A percentile compares a stretch with the other conserved stretches of the same genome.
Evolutionary conservation across 805 yeast genomes (phyloP).

Genomic region (Candida namnaoensis): DNA sequence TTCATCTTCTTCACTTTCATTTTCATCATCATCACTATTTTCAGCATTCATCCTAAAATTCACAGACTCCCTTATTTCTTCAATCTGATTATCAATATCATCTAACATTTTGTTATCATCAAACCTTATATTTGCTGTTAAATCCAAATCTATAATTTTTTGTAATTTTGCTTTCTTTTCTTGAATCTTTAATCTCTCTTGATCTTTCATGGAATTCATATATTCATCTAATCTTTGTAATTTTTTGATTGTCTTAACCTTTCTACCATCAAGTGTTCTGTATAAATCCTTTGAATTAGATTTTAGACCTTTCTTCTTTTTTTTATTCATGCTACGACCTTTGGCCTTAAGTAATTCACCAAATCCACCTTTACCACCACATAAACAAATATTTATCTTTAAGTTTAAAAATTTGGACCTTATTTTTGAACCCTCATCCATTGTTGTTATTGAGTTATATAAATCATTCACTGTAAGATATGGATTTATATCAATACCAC

Average conservation of each 20-base stretch:
- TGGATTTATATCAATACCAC: slow-evolving; percentile 6
- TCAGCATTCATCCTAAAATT: slow-evolving; percentile 4
- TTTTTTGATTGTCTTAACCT: slow-evolving; percentile 25
- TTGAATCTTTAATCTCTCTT: slow-evolving; percentile 12
- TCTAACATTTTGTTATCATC: slow-evolving; percentile 29
- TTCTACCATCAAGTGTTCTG: slow-evolving; percentile 31
- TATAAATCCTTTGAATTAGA: slow-evolving; percentile 23
- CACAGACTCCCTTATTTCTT: slow-evolving; percentile 23
- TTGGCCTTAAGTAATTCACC: slow-evolving; percentile 32
- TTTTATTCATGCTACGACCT: slow-evolving; percentile 28
- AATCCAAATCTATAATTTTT: slow-evolving; percentile 21
- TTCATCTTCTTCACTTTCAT: slow-evolving; percentile 1
- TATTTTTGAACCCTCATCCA: neutral
- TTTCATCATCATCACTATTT: neutral
- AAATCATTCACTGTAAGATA: slow-evolving; percentile 5
- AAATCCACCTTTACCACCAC: slow-evolving; percentile 49
- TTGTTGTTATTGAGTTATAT: neutral
- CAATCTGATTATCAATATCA: slow-evolving; percentile 26
- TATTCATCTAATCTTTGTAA: slow-evolving; percentile 26
- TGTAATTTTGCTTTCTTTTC: slow-evolving; percentile 28
- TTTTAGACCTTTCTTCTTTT: slow-evolving; percentile 10
- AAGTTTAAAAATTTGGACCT: slow-evolving; percentile 13
- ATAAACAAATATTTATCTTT: slow-evolving; percentile 23
- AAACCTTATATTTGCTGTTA: slow-evolving; percentile 20
- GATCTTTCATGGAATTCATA: slow-evolving; percentile 8